Evolutionary conservation across 257 asterid species (phyloP).

Genomic region (Gentiana straminea): DNA sequence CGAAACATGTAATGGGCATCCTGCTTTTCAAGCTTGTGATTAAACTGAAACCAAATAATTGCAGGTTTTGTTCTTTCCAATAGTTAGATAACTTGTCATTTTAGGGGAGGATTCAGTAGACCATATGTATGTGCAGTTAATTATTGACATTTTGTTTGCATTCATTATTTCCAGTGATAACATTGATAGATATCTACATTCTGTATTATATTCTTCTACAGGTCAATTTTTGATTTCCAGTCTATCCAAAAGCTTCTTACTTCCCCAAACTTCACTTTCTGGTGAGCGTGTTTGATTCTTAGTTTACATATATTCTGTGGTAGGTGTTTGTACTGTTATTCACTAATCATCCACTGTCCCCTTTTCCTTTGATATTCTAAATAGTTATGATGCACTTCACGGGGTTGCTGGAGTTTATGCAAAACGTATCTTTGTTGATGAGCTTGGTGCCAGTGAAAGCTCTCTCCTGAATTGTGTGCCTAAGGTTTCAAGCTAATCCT

Average conservation of each 20-base stretch:
- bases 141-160: not conserved
- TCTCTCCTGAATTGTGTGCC: slow-evolving; percentile 85
- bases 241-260: slow-evolving; percentile 69
- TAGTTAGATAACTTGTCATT: no score
- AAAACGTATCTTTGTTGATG: slow-evolving; percentile 83
- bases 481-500: slow-evolving; percentile 40
- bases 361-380: not conserved
- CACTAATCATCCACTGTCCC: not conserved
- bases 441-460: slow-evolving; percentile 82
- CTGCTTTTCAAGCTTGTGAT: no score
- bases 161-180: slow-evolving; percentile 3
- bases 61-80: no score
- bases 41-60: no score
- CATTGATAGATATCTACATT: slow-evolving; percentile 8
- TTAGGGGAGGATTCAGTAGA: no score
- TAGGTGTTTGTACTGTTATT: not conserved
- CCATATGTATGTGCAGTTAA: not conserved
- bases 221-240: slow-evolving; percentile 89
- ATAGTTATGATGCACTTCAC: slow-evolving; percentile 91
- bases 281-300: slow-evolving; percentile 36
- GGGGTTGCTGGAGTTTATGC: slow-evolving; percentile 99
- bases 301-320: not conserved
- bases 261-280: slow-evolving; percentile 76
- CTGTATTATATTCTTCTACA: slow-evolving; percentile 22
- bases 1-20: no score